Base-by-base conservation (phyloP, 352 stramenopile species). In the Pythium folliculosum region DNA sequence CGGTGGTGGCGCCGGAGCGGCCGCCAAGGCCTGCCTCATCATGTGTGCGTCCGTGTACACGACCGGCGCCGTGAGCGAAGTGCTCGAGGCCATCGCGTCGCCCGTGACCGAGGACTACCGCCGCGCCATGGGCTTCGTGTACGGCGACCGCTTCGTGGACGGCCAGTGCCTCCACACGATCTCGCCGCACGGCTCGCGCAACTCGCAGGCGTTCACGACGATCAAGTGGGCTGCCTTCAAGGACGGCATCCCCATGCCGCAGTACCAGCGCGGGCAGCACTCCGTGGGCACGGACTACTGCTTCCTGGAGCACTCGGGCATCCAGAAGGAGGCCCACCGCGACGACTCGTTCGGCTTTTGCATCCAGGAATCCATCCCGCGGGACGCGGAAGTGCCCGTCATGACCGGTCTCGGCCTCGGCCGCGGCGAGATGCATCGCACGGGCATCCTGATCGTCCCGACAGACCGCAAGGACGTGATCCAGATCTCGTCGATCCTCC, bases 191-290 rank as follows among this genome's bases (percentile, higher is more conserved):
- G 60, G 37, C 2, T 54, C 53, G 8, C 53, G 50, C 10, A 86
- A 77, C 49, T 58, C 73, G 0, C 75, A 84, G 51, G 69, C 77
- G 17, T 86, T 89, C 25, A 89, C 84, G 54, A 89, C 78, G 14
- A 75, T 93, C 67, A 93, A 93, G 66, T 93, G 85, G 85, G 72
- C 76, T 2, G 82, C 83, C n/a, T 90, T 90, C 60, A 72, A 89
- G 52, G 78, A 87, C 38, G 75, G 76, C 16, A 23, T 54, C 40
- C 54, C 48, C 70, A 78, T 49, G 67, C 23, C 47, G 0, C 19
- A 50, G n/a, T 49, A 61, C 40, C 30, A 49, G 43, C 50, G 25
- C 22, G 77, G 81, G 32, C 59, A 69, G 44, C 74, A 70, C 14
- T 53, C 76, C 25, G 47, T 69, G 25, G 81, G 80, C 25, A 83